Percentiles rank a stretch among this genome's conserved stretches.
Conservation (phyloP, 106 monocot species). For the Acorus gramineus region DNA sequence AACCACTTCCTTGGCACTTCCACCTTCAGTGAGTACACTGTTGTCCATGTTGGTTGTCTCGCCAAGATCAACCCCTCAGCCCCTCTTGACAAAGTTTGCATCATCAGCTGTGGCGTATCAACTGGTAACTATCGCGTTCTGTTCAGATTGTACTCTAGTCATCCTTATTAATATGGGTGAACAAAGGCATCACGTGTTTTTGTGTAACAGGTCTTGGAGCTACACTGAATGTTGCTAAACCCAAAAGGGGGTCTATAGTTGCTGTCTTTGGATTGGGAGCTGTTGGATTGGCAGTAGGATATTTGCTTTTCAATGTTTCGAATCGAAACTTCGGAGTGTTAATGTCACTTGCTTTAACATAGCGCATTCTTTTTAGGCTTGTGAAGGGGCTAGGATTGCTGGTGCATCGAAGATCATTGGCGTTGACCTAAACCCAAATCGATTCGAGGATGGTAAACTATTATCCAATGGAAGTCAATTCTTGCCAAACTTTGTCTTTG, state of each 20-base stretch:
- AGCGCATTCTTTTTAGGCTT: constrained; percentile 18
- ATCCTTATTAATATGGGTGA: background rate
- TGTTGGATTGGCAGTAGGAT: constrained; percentile 40
- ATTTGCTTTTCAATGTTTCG: background rate
- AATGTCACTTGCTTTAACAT: background rate
- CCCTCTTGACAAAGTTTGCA: constrained; percentile 37
- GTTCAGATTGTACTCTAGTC: background rate
- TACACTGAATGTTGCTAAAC: constrained; percentile 43
- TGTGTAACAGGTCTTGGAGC: constrained; percentile 30
- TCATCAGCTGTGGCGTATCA: constrained; percentile 50
- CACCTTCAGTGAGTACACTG: constrained; percentile 48
- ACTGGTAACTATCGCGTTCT: constrained; percentile 18
- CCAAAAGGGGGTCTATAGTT: constrained; percentile 29
- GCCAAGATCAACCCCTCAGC: constrained; percentile 42
- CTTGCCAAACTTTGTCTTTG: background rate
- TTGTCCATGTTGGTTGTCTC: constrained; percentile 28
- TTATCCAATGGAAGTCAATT: no score
- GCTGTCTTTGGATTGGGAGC: constrained; percentile 50
- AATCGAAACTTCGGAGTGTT: background rate
- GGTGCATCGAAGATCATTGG: constrained; percentile 44
- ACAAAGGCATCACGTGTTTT: background rate
- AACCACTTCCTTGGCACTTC: constrained; percentile 46
- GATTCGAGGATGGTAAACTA: constrained; percentile 29
- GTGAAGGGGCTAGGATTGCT: constrained; percentile 38
- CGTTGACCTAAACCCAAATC: constrained; percentile 30